Conservation (phyloP, 331 rosid genomes). For the Rhamnella rubrinervis region DNA sequence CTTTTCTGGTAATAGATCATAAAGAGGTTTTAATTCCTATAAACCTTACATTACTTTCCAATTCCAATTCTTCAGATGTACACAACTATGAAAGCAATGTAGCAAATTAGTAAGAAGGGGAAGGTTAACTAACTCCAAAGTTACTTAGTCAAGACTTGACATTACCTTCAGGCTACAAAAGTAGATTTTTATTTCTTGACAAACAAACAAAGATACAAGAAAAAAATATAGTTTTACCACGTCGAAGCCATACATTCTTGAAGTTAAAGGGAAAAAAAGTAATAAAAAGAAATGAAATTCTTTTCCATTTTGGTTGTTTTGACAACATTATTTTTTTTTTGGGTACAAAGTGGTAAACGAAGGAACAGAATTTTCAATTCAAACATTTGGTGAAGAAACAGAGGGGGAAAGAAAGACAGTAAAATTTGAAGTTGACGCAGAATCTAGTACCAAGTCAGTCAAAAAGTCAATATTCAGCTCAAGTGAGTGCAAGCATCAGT, state of each 20-base stretch:
- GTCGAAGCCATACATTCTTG: constrained; percentile 1
- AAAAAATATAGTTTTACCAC: background rate
- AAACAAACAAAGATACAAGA: constrained; percentile 19
- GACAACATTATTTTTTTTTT: too few species aligned
- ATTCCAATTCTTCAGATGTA: constrained; percentile 9
- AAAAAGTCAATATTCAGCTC: constrained; percentile 8
- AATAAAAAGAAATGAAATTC: background rate
- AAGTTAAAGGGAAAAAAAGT: background rate
- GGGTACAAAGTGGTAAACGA: background rate
- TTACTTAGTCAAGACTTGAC: constrained; percentile 27
- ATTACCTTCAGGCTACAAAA: constrained; percentile 8
- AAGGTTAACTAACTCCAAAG: constrained; percentile 27
- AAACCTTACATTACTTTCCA: background rate
- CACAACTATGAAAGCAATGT: constrained; percentile 16
- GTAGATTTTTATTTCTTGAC: constrained; percentile 12
- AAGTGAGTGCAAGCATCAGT: background rate
- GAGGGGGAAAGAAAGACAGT: background rate
- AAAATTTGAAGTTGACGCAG: background rate
- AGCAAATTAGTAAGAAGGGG: constrained; percentile 18
- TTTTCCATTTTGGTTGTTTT: background rate
- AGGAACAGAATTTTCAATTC: background rate
- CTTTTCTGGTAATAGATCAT: constrained; percentile 33
- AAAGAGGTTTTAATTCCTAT: constrained; percentile 3
- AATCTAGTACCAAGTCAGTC: background rate
- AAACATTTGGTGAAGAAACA: background rate